Evolutionary conservation across 176 grass and related monocot genomes (phyloP), one percentile per base, ranked within the genome.

Genomic region (Rhynchospora tenuis): DNA sequence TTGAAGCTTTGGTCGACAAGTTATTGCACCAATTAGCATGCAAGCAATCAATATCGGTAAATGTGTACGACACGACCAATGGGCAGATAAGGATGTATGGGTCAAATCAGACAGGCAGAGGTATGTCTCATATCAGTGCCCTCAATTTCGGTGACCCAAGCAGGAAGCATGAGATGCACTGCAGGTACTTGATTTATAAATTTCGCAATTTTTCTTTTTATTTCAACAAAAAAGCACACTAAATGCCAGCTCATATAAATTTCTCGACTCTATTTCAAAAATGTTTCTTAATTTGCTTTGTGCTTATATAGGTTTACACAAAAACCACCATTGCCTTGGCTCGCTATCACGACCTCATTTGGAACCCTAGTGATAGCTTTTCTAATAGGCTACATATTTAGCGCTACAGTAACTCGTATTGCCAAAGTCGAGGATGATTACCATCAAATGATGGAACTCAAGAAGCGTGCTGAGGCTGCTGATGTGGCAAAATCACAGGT

Each of bases 131-230:
- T 86, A 62, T 67, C 28, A 99, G 96, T 81, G 75, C 87, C 17
- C 97, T 99, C 56, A 93, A 93, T 80, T 99, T 99, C 58, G 97
- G 97, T 4, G 97, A 99, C 64, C 97, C 97, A 9, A 73, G 86
- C 17, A 93, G 91, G 86, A 95, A 84, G 85, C 97, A 99, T 73
- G 93, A 95, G 91, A 99, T 99, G 97, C 97, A 96, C 73, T 96
- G 97, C 97, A 91, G 97, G 97, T 99, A 84, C 85, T 82, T 88
- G 60, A 52, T 77, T 77, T 68, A 19, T 22, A 56, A 29, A 38
- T 77, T 24, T 56, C 16, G 7, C 50, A 52, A 77, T 7, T 81
- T 58, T 2, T 33, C 10, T 63, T 44, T 81, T 8, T 16, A 58
- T 62, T 43, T 4, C 38, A 68, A 38, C 22, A 9, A 69, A 42